phyloP scores from a whole-genome alignment of 2,329 filamentous ascomycete species.

The Neophaeococcomyces mojaviensis region DNA sequence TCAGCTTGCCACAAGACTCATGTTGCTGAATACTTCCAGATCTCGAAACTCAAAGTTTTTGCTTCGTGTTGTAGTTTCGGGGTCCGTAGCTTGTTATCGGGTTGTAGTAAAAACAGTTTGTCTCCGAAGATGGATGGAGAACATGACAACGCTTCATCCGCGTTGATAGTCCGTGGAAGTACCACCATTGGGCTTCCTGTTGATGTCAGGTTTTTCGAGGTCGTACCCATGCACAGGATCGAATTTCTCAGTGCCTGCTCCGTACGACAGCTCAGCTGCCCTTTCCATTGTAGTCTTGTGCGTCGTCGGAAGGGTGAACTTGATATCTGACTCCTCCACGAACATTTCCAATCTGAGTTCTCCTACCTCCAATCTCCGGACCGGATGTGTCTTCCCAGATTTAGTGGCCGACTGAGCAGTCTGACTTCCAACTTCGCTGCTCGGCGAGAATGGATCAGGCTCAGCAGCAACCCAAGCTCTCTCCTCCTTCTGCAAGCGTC shows the following conservation, averaged over 20 bases:
- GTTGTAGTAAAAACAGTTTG: too few species aligned
- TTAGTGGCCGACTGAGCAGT: neutral
- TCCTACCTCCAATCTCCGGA: slow-evolving; percentile 57
- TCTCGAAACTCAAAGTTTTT: too few species aligned
- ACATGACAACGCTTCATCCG: neutral
- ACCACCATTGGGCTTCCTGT: slow-evolving; percentile 14
- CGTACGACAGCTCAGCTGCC: slow-evolving; percentile 18
- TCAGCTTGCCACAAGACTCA: too few species aligned
- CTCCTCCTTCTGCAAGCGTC: slow-evolving; percentile 38
- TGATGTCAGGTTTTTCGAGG: slow-evolving; percentile 18
- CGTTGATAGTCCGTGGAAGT: slow-evolving; percentile 6
- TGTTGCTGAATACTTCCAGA: too few species aligned
- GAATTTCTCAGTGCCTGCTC: slow-evolving; percentile 18
- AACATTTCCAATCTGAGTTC: slow-evolving; percentile 61
- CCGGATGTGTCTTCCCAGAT: slow-evolving; percentile 49
- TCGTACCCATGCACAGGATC: slow-evolving; percentile 14
- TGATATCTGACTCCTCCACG: slow-evolving; percentile 58
- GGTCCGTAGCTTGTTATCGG: too few species aligned
- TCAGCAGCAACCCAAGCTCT: slow-evolving; percentile 56
- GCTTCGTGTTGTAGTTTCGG: too few species aligned
- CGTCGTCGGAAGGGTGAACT: slow-evolving; percentile 30
- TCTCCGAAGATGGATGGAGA: too few species aligned
- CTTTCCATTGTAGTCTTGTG: slow-evolving; percentile 8
- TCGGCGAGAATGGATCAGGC: slow-evolving; percentile 39
- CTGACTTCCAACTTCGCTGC: too few species aligned